Percentiles rank a stretch among this genome's conserved stretches.
phyloP scores from a whole-genome alignment of 495 filamentous ascomycete species.

The Xylaria castorea region DNA sequence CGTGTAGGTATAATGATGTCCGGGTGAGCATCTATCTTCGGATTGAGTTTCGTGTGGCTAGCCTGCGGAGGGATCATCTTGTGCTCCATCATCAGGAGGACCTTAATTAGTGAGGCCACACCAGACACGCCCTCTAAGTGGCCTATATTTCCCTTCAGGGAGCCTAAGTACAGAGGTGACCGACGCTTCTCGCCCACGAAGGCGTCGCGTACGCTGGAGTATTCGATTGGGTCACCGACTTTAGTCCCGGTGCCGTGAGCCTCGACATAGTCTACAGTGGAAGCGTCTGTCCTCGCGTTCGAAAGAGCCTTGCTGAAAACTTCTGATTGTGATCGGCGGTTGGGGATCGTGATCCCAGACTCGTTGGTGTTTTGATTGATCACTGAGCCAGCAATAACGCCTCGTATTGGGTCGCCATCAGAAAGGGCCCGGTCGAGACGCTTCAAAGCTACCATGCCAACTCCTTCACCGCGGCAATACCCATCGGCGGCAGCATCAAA shows the following conservation, averaged over 20 bases:
- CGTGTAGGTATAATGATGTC: not conserved
- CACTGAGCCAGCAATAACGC: constrained; percentile 56
- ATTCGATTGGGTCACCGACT: constrained; percentile 47
- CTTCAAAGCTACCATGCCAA: constrained; percentile 61
- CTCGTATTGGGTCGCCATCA: constrained; percentile 59
- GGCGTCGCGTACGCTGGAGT: constrained; percentile 33
- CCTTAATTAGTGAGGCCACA: constrained; percentile 48
- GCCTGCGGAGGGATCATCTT: constrained; percentile 50
- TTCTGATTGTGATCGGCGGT: constrained; percentile 37
- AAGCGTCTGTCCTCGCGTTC: constrained; percentile 27
- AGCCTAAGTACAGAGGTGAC: constrained; percentile 37
- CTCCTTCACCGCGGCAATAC: constrained; percentile 65
- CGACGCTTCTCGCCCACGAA: constrained; percentile 41
- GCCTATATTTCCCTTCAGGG: constrained; percentile 57
- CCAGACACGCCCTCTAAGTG: constrained; percentile 58
- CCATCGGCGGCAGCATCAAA: constrained; percentile 61
- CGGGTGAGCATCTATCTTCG: constrained; percentile 32
- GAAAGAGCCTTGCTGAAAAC: constrained; percentile 33
- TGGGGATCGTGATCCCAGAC: constrained; percentile 48
- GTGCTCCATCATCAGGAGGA: constrained; percentile 55
- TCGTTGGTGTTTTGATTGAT: constrained; percentile 54
- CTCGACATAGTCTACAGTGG: constrained; percentile 34
- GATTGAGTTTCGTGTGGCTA: constrained; percentile 49
- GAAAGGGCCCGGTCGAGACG: constrained; percentile 50
- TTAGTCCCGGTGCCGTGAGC: constrained; percentile 54